A percentile compares a stretch with the other conserved stretches of the same genome.
phyloP scores from a whole-genome alignment of 305 asterid genomes.

The Fraxinus latifolia region DNA sequence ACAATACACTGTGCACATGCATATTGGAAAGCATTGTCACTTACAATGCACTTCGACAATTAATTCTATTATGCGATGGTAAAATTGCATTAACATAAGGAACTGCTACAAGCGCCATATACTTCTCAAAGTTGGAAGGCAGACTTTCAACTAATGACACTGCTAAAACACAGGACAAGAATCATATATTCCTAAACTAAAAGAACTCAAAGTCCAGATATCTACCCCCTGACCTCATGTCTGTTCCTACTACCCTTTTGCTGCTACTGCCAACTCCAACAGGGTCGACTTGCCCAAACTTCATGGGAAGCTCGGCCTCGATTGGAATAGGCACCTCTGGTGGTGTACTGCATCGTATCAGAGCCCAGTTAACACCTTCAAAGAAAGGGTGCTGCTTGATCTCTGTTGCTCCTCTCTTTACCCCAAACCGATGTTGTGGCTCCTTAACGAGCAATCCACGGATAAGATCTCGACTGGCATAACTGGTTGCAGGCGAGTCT shows the following conservation, averaged over 20 bases:
- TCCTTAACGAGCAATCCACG: constrained; percentile 87
- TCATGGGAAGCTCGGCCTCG: constrained; percentile 61
- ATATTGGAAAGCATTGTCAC: background rate
- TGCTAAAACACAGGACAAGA: constrained; percentile 28
- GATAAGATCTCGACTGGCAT: constrained; percentile 82
- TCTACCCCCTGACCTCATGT: constrained; percentile 76
- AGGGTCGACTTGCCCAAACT: constrained; percentile 59
- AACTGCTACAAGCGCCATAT: background rate
- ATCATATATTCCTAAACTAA: constrained; percentile 41
- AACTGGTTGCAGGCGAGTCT: constrained; percentile 84
- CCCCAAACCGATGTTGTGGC: constrained; percentile 88
- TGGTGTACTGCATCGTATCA: constrained; percentile 89
- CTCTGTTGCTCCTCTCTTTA: constrained; percentile 89
- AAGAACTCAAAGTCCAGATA: constrained; percentile 98
- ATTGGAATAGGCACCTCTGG: constrained; percentile 89
- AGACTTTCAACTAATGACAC: constrained; percentile 27
- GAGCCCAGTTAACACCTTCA: constrained; percentile 95
- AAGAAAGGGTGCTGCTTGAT: constrained; percentile 93
- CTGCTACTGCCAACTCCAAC: constrained; percentile 52
- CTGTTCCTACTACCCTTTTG: constrained; percentile 64
- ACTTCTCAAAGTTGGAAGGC: constrained; percentile 9
- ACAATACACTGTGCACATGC: background rate
- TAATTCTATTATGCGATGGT: background rate
- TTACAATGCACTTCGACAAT: background rate
- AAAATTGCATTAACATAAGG: background rate